Evolutionary conservation across 805 yeast species (phyloP).

Genomic region (Candida fluviatilis): DNA sequence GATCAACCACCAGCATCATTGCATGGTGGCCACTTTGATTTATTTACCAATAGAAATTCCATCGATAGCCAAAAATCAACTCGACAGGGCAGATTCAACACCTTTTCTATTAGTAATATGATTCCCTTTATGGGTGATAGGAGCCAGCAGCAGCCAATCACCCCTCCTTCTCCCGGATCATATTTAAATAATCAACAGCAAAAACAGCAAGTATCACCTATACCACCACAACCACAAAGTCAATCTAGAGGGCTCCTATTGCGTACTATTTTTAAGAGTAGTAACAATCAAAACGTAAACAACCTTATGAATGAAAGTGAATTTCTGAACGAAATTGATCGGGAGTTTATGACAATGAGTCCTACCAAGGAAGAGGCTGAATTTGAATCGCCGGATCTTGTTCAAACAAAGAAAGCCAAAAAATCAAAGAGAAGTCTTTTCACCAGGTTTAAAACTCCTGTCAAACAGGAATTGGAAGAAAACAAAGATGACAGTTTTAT

Average conservation of each 20-base stretch:
- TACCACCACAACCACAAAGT: conserved; percentile 1
- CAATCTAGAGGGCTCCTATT: conserved; percentile 4
- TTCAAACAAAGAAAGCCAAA: conserved; percentile 24
- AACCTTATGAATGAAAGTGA: conserved; percentile 1
- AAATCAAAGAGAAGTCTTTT: conserved; percentile 33
- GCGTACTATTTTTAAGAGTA: conserved; percentile 2
- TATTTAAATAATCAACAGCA: conserved; percentile 12
- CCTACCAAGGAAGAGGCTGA: conserved; percentile 19
- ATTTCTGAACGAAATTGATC: not conserved
- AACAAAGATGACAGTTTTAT: conserved; percentile 6
- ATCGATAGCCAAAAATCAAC: conserved; percentile 24
- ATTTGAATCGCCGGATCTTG: conserved; percentile 11
- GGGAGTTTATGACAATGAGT: conserved; percentile 17
- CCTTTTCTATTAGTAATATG: conserved; percentile 34
- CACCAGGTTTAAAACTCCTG: conserved; percentile 32
- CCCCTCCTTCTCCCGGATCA: conserved; percentile 12
- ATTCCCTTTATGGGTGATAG: conserved; percentile 39
- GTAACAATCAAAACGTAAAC: conserved; percentile 1
- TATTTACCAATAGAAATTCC: conserved; percentile 25
- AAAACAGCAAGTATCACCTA: not conserved
- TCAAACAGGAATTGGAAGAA: conserved; percentile 10
- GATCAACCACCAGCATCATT: conserved; percentile 30
- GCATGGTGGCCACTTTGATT: conserved; percentile 30
- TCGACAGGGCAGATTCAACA: conserved; percentile 8
- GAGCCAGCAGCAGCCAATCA: conserved; percentile 15